Evolutionary conservation across 176 grass and related monocot genomes (phyloP).

Genomic region (Pontederia paniculata): DNA sequence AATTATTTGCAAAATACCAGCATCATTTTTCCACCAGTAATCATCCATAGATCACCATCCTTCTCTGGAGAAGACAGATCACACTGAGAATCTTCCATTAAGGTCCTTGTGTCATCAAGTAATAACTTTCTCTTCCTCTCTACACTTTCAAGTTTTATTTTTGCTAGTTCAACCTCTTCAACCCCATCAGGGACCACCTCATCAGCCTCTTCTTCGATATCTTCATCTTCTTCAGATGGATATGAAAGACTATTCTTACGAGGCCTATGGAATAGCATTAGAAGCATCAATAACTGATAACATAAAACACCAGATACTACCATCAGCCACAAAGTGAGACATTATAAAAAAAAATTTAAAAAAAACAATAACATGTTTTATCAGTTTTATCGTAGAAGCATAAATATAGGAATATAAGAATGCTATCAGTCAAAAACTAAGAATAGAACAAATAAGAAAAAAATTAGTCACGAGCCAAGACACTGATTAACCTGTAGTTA

Average conservation of each 20-base stretch:
- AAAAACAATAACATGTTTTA: too few relatives aligned
- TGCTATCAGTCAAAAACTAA: too few relatives aligned
- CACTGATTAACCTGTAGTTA: too few relatives aligned
- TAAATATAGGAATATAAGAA: too few relatives aligned
- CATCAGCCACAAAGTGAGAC: too few relatives aligned
- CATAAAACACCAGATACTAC: neutral
- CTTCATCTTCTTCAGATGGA: constrained; percentile 89
- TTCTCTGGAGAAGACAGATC: constrained; percentile 39
- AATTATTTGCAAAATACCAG: constrained; percentile 38
- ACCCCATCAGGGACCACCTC: constrained; percentile 99
- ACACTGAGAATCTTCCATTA: constrained; percentile 41
- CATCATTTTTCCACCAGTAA: constrained; percentile 43
- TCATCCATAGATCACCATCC: constrained; percentile 79
- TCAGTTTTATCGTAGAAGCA: too few relatives aligned
- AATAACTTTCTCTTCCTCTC: constrained; percentile 88
- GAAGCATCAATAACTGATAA: neutral
- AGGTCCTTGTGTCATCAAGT: constrained; percentile 85
- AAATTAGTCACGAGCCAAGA: too few relatives aligned
- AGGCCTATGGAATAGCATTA: constrained; percentile 33
- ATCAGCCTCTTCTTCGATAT: constrained; percentile 95
- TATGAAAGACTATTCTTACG: constrained; percentile 89
- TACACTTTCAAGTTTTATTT: constrained; percentile 68
- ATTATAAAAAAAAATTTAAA: too few relatives aligned
- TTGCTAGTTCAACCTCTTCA: constrained; percentile 98
- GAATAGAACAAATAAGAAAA: too few relatives aligned